Base-by-base conservation (phyloP, 2,329 filamentous ascomycete species). In the Sarocladium brachiariae region DNA sequence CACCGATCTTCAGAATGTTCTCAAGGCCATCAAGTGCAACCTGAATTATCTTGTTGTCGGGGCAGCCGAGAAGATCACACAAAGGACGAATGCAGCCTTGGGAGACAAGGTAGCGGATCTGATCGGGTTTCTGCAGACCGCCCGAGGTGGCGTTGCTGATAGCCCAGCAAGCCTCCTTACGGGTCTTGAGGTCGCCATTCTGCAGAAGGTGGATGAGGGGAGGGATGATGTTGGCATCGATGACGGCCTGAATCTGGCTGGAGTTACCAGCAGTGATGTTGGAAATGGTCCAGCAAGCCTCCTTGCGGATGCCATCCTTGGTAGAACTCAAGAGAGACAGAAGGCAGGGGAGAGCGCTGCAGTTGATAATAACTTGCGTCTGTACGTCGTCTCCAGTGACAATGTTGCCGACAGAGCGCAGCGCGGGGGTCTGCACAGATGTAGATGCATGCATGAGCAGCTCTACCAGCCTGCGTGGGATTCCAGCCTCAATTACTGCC, bases 11-110 rank as follows among this genome's bases (percentile, higher is more conserved):
- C 64, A 99, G 83, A 57, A 99, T 97, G 73, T 99, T 99, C 84
- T 99, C 93, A 51, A 99, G 80, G 50, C 93, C 93, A 63, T 99
- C 93, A 46, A 99, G 82, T 57, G 93, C 93, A 58, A 99, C 93
- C 72, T 99, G 93, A 62, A 99, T 99, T 67, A 99, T 99, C 82
- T 99, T 99, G 76, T 99, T 99, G 71, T 99, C 93, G 25, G 95
- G 95, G 77, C 93, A 99, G 34, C 83, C 84, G 52, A 99, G 83
- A 23, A 99, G 82, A 64, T 99, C 93, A 69, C 93, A 99, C 30
- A 99, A 80, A 3, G 93, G 93, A 74, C 92, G 95, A 74, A 99
- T 97, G 76, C 91, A 96, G 57, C 93, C 93, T 71, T 93, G 88
- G 31, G 83, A 73, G 27, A 99, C 93, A 38, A 99, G 80, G 69